A percentile compares a stretch with the other conserved stretches of the same genome.
These are phyloP conservation scores for Coemansia aciculifera DNA, from an alignment of 192 early-diverging fungal genomes.

Conservation along the genomic window DNA sequence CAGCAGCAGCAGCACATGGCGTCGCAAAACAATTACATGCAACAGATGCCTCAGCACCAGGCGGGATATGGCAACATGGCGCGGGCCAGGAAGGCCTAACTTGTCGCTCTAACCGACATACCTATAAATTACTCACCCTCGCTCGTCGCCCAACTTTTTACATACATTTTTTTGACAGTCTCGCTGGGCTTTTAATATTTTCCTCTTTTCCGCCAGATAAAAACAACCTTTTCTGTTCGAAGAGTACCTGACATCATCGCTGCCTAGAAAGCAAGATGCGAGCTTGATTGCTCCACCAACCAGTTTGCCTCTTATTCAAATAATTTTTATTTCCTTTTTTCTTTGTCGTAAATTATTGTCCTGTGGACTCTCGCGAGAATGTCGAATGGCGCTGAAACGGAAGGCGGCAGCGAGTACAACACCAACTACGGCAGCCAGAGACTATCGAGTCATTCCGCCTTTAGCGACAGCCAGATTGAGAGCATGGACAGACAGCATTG, in stretches of 20 bases:
- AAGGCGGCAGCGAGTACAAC: background rate
- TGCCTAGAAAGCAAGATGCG: background rate
- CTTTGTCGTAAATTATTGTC: slow-evolving; percentile 2
- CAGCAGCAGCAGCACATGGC: slow-evolving; percentile 20
- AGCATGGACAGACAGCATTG: slow-evolving; percentile 21
- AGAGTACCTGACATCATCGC: background rate
- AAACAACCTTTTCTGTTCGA: background rate
- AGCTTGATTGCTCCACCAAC: background rate
- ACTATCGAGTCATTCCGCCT: slow-evolving; percentile 17
- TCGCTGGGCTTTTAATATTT: background rate
- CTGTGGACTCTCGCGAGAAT: background rate
- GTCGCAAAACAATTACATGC: slow-evolving; percentile 21
- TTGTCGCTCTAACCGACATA: background rate
- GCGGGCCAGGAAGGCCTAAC: slow-evolving; percentile 40
- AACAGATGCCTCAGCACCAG: slow-evolving; percentile 30
- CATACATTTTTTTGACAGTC: slow-evolving; percentile 1
- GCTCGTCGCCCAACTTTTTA: background rate
- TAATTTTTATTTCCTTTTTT: background rate
- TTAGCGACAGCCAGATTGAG: slow-evolving; percentile 27
- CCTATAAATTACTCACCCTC: background rate
- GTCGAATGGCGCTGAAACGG: background rate
- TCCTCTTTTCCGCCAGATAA: background rate
- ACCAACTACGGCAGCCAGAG: slow-evolving; percentile 12
- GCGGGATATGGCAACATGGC: slow-evolving; percentile 42
- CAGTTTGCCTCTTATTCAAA: background rate